These are phyloP conservation scores for Fusarium brevicatenulatum DNA, from an alignment of 2,329 filamentous ascomycete genomes.

Conservation along the genomic window DNA sequence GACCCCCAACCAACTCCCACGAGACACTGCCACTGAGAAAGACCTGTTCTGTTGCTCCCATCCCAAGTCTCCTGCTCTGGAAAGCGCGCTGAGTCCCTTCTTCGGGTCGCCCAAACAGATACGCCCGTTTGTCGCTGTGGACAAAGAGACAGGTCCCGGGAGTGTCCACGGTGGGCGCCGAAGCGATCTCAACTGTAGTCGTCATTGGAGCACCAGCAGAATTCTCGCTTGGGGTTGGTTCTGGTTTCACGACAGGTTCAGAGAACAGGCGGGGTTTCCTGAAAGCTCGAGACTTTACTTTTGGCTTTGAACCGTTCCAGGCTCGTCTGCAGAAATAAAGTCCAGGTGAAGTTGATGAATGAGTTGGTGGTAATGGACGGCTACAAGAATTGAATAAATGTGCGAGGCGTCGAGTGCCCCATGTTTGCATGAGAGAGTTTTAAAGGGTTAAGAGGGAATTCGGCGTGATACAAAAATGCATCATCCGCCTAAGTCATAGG, in stretches of 20 bases:
- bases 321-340: slow-evolving; percentile 4
- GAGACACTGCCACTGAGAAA: slow-evolving; percentile 83
- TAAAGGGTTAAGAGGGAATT: background rate
- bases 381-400: slow-evolving; percentile 29
- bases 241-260: background rate
- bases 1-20: slow-evolving; percentile 82
- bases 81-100: slow-evolving; percentile 88
- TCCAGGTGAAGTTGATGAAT: background rate
- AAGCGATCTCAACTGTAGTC: slow-evolving; percentile 77
- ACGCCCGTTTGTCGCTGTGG: slow-evolving; percentile 83
- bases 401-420: slow-evolving; percentile 37
- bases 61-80: slow-evolving; percentile 71
- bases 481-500: slow-evolving; percentile 5
- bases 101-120: slow-evolving; percentile 82
- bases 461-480: slow-evolving; percentile 1
- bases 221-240: background rate
- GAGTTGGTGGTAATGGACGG: background rate
- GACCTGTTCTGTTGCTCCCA: slow-evolving; percentile 76
- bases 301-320: background rate
- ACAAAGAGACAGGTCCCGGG: slow-evolving; percentile 80
- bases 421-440: slow-evolving; percentile 45
- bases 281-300: background rate
- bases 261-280: background rate
- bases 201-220: slow-evolving; percentile 66
- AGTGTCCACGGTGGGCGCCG: slow-evolving; percentile 88